These are phyloP conservation scores for Saccharomycopsis javanensis DNA, from an alignment of 805 yeast species.

Conservation along the genomic window DNA sequence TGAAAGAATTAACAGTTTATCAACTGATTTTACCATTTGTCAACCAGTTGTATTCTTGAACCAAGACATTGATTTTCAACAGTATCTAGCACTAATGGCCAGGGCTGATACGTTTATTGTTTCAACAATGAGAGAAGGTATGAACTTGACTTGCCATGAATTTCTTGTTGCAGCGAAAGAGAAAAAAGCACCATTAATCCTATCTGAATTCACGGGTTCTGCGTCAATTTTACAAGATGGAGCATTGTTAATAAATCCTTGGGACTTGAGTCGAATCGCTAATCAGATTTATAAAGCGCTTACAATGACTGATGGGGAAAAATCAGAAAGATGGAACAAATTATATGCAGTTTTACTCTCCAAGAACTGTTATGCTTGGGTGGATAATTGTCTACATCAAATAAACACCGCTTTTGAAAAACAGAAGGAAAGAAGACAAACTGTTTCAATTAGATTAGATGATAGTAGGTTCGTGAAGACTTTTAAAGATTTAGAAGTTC, in stretches of 20 bases:
- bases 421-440: slow-evolving; percentile 33
- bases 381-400: slow-evolving; percentile 41
- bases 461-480: slow-evolving; percentile 28
- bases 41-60: slow-evolving; percentile 84
- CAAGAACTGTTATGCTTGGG: slow-evolving; percentile 74
- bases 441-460: slow-evolving; percentile 26
- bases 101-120: slow-evolving; percentile 88
- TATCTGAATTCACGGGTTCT: slow-evolving; percentile 93
- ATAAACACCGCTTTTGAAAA: slow-evolving; percentile 45
- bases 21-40: slow-evolving; percentile 58
- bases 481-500: slow-evolving; percentile 22
- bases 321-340: slow-evolving; percentile 48
- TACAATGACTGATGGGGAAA: slow-evolving; percentile 53
- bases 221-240: slow-evolving; percentile 68
- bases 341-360: slow-evolving; percentile 49
- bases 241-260: slow-evolving; percentile 77
- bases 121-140: slow-evolving; percentile 89
- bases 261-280: slow-evolving; percentile 67
- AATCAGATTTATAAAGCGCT: slow-evolving; percentile 55
- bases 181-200: slow-evolving; percentile 68
- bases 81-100: slow-evolving; percentile 72
- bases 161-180: slow-evolving; percentile 66
- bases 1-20: slow-evolving; percentile 72
- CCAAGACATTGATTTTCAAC: slow-evolving; percentile 82
- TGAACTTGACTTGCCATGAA: slow-evolving; percentile 95